phyloP scores from a whole-genome alignment of 345 rosid genomes.

The Dipteronia dyeriana region DNA sequence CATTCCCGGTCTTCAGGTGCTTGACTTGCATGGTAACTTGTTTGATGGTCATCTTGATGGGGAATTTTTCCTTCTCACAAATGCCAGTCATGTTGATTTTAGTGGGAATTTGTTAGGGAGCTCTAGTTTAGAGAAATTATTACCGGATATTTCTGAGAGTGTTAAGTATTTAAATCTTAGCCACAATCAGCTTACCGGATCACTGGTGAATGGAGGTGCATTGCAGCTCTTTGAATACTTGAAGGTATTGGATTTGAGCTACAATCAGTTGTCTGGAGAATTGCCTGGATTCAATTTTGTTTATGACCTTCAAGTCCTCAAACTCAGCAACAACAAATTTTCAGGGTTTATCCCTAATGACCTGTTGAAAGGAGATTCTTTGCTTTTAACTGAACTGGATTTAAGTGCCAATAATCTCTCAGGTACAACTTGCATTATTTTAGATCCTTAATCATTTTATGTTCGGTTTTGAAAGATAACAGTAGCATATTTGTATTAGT shows the following conservation, averaged over 20 bases:
- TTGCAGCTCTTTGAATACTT: slow-evolving; percentile 69
- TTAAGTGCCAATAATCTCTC: slow-evolving; percentile 94
- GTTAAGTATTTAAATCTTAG: slow-evolving; percentile 76
- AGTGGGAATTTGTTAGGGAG: slow-evolving; percentile 70
- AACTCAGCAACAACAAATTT: slow-evolving; percentile 83
- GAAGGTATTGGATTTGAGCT: slow-evolving; percentile 88
- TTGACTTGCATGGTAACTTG: slow-evolving; percentile 83
- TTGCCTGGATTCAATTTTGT: slow-evolving; percentile 89
- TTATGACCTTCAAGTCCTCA: slow-evolving; percentile 89
- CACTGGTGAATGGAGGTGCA: slow-evolving; percentile 62
- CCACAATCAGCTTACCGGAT: slow-evolving; percentile 83
- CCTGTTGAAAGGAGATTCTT: slow-evolving; percentile 86
- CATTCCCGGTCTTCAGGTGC: slow-evolving; percentile 62
- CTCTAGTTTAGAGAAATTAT: slow-evolving; percentile 59
- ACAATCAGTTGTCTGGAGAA: slow-evolving; percentile 88
- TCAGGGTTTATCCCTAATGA: slow-evolving; percentile 85
- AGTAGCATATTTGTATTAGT: slow-evolving; percentile 3
- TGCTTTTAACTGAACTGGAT: slow-evolving; percentile 73
- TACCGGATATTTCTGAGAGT: slow-evolving; percentile 84
- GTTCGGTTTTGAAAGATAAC: not conserved
- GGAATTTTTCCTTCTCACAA: slow-evolving; percentile 76
- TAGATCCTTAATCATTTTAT: slow-evolving; percentile 12
- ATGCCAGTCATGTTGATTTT: slow-evolving; percentile 78
- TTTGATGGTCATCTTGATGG: slow-evolving; percentile 76
- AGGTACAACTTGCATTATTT: slow-evolving; percentile 45